Percentiles rank a stretch among this genome's conserved stretches.
Conservation (phyloP, 176 grass and related monocot species). For the Triticum urartu region DNA sequence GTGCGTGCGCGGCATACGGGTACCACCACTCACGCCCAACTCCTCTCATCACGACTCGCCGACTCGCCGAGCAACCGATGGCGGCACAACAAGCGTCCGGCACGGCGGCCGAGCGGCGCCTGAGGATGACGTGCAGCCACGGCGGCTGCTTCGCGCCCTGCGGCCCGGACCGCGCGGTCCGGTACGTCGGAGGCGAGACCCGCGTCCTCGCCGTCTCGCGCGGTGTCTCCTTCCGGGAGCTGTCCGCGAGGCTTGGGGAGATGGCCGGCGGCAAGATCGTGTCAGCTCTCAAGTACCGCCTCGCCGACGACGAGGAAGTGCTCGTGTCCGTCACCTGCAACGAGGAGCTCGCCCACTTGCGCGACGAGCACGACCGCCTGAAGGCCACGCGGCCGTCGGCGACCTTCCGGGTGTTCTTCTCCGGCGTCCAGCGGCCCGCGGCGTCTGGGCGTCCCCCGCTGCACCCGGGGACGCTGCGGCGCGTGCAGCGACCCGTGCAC, state of each 20-base stretch:
- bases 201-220: slow-evolving; percentile 35
- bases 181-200: slow-evolving; percentile 45
- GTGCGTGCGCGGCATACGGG: too few species aligned
- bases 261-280: slow-evolving; percentile 5
- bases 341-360: slow-evolving; percentile 46
- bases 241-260: slow-evolving; percentile 7
- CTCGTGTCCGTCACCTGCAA: slow-evolving; percentile 46
- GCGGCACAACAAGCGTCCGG: background rate
- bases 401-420: slow-evolving; percentile 34
- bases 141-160: too few species aligned
- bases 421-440: background rate
- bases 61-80: background rate
- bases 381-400: background rate
- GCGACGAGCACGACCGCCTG: slow-evolving; percentile 48
- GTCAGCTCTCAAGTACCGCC: slow-evolving; percentile 28
- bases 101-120: background rate
- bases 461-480: slow-evolving; percentile 3
- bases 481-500: background rate
- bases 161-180: background rate
- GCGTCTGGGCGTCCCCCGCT: background rate
- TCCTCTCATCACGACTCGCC: background rate
- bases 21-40: background rate
- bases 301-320: slow-evolving; percentile 31
- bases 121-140: slow-evolving; percentile 41
- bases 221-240: slow-evolving; percentile 8